Base-by-base conservation (phyloP, 2,329 filamentous ascomycete species). In the Metarhizium album region DNA sequence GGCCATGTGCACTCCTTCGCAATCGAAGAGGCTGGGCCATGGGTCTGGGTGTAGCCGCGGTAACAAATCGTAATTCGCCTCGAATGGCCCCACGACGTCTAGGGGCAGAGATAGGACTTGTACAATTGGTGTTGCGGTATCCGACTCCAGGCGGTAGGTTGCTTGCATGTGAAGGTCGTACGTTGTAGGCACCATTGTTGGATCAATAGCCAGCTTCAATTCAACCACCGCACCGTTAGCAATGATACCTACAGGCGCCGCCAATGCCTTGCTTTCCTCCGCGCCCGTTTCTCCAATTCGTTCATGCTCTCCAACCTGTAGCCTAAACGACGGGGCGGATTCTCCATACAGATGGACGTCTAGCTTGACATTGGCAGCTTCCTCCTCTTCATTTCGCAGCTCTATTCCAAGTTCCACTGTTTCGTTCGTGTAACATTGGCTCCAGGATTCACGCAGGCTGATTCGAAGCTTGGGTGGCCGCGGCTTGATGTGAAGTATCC, bases 401-500 rank as follows among this genome's bases (percentile, higher is more conserved):
- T 84, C 79, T 38, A 97, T 73, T 0, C 76, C 70, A 22, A 97
- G 65, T 6, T 72, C 71, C 27, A 96, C 79, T 0, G 72, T 66
- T 68, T 98, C 93, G 59, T 94, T 86, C 1, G 86, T 87, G 63
- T 95, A 97, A 65, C 91, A 94, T 50, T 90, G 83, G 13, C 80
- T 75, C 51, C 76, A 72, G 7, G 84, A 67, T 40, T 80, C 76
- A 2, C 79, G 72, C 9, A 88, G 70, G 24, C 72, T 76, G 45
- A 98, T 80, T 58, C 88, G 83, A 71, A 98, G 82, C 67, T 96
- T 97, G 0, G 93, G 93, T 27, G 91, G 93, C 57, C 94, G 87
- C 1, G 93, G 91, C 49, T 90, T 75, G 23, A 98, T 82, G 51
- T 80, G 83, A 51, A 95, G 78, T 2, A 71, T 70, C 33, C 78